phyloP scores from a whole-genome alignment of 179 eudicot genomes.

The Spergularia azorica region DNA sequence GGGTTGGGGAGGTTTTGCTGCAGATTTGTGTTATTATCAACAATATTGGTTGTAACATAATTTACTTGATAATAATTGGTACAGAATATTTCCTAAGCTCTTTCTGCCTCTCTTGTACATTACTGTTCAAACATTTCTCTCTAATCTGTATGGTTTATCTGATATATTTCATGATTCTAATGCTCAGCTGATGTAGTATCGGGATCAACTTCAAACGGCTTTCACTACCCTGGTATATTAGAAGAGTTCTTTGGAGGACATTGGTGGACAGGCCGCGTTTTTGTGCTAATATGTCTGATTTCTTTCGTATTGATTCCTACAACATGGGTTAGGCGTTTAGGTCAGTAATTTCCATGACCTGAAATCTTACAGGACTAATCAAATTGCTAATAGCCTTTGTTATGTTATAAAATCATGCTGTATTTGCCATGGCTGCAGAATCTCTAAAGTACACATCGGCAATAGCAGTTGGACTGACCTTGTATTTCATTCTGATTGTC shows the following conservation, averaged over 20 bases:
- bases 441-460: constrained; percentile 40
- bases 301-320: constrained; percentile 32
- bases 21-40: constrained; percentile 42
- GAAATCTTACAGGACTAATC: too few species aligned
- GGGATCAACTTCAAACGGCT: constrained; percentile 39
- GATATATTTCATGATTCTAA: neutral
- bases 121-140: neutral
- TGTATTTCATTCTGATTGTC: constrained; percentile 37
- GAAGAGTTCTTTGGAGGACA: constrained; percentile 45
- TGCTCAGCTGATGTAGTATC: constrained; percentile 39
- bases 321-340: constrained; percentile 36
- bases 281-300: constrained; percentile 30
- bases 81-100: neutral
- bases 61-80: constrained; percentile 47
- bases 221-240: constrained; percentile 35
- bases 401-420: neutral
- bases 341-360: constrained; percentile 24
- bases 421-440: constrained; percentile 25
- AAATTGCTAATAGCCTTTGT: neutral
- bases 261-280: constrained; percentile 42
- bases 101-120: neutral
- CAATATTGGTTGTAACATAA: constrained; percentile 35
- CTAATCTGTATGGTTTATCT: neutral
- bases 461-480: constrained; percentile 38
- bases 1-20: constrained; percentile 32